Base-by-base conservation (phyloP, 1,139 yeast genomes). In the Yamadazyma jaroonii region DNA sequence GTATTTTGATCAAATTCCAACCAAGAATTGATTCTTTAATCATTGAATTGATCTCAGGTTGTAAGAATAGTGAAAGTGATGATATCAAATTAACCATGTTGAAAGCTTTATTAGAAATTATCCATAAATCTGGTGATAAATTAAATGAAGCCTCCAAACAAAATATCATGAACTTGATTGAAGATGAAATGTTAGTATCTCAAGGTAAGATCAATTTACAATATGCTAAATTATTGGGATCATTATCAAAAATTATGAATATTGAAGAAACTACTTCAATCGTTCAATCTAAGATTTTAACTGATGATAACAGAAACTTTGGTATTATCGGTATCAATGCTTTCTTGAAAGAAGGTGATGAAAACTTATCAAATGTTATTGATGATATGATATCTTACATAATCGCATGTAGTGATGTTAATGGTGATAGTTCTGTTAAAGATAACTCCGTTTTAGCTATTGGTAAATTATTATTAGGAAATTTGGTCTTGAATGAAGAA, bases 21-120 rank as follows among this genome's bases (percentile, higher is more conserved):
- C 92, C 97, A 8, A 79, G 97, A 57, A 92, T 92, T 43, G 98
- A 92, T 58, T 95, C 97, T 3, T 73, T 92, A 42, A 86, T 90
- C 10, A 76, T 85, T 30, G 97, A 90, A 56, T 72, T 90, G 47
- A 81, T 88, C 10, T 64, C 81, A 30, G 94, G 94, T 37, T 87
- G 89, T 9, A 81, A 78, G 52, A 72, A 71, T 42, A 61, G 79
- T 9, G 64, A 67, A 17, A 67, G 61, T 32, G 64, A 67, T 28
- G 95, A 90, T 38, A 90, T 90, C 30, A 83, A 84, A 51, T 75
- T 83, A 9, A 87, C 97, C 0, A 86, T 90, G 85, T 71, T 89
- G 51, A 81, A 81, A 54, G 97, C 96, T 1, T 68, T 92, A 56
- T 68, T 86, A 38, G 96, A 87, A 56, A 94, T 92, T 40, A 88